phyloP scores from a whole-genome alignment of 2,329 filamentous ascomycete species.

The Orbilia oligospora region DNA sequence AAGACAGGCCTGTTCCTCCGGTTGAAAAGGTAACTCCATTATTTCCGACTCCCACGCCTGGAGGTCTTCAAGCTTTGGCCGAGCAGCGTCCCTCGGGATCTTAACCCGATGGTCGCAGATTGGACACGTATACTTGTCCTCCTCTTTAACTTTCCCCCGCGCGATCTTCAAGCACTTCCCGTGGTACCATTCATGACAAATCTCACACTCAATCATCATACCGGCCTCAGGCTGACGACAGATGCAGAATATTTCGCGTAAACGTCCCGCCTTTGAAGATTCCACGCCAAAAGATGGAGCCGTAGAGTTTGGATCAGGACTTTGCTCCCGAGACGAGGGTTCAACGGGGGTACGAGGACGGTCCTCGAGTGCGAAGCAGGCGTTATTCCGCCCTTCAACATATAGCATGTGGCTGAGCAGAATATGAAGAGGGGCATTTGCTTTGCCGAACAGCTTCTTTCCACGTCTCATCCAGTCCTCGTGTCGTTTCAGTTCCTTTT shows the following conservation, averaged over 20 bases:
- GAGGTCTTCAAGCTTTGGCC: conserved; percentile 93
- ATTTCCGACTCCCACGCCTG: conserved; percentile 88
- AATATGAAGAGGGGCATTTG: conserved; percentile 96
- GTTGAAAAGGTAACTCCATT: conserved; percentile 85
- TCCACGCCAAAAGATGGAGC: conserved; percentile 32
- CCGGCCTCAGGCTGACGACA: conserved; percentile 93
- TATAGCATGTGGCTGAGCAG: conserved; percentile 94
- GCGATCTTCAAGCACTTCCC: conserved; percentile 98
- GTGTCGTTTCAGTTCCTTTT: conserved; percentile 92
- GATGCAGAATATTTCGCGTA: conserved; percentile 94
- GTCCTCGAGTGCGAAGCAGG: conserved; percentile 92
- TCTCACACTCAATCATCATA: conserved; percentile 99
- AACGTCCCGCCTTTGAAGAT: conserved; percentile 69
- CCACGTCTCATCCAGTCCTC: conserved; percentile 99
- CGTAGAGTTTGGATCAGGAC: conserved; percentile 69
- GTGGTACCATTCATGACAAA: conserved; percentile 99
- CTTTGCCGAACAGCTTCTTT: conserved; percentile 98
- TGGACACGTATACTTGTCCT: conserved; percentile 97
- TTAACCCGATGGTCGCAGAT: conserved; percentile 98
- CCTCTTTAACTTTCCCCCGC: conserved; percentile 96
- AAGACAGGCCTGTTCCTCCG: conserved; percentile 90
- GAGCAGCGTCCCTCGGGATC: conserved; percentile 94
- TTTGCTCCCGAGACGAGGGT: conserved; percentile 87
- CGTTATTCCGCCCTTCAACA: conserved; percentile 87
- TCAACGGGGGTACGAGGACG: conserved; percentile 91